Evolutionary conservation across 352 stramenopile species (phyloP), one percentile per base, ranked within the genome.

Genomic region (Globisporangium splendens): DNA sequence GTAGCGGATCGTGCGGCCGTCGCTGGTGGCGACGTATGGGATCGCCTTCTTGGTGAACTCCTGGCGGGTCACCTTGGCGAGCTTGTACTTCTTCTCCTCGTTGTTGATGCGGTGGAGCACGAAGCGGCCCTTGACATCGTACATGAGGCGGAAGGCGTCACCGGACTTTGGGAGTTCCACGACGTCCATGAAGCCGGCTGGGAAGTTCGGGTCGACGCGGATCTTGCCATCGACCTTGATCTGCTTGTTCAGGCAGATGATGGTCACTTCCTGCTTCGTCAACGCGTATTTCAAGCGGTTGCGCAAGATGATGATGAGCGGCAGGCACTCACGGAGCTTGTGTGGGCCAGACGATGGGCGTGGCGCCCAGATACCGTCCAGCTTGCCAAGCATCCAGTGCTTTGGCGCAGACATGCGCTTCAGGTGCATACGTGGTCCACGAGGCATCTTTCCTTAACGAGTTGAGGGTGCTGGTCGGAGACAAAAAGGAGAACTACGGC

Each of bases 221-320:
- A 98, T 71, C 72, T 97, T 97, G 71, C 93, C 92, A 73, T 98
- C 93, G 48, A 99, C 96, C 88, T 99, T 98, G 75, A 99, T 89
- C 60, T 96, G 95, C 83, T 98, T 98, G 77, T 99, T 93, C 89
- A 99, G 98, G 87, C 96, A 99, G 76, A 99, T 99, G 86, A 98
- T 97, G 50, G 96, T 97, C 52, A 97, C 96, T 79, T 99, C 97
- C 77, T 98, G 93, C 78, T 96, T 97, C 66, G 95, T 99, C 15
- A 99, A 81, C 35, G 97, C 97, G 79, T 99, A 99, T 84, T 99
- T 99, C 18, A 99, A 92, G 61, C 97, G 93, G 78, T 99, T 98
- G 70, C 97, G 96, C 60, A 99, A 89, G 71, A 99, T 98, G 65
- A 99, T 96, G 63, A 97, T 84, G 55, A 99, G 75, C 53, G 97